These are phyloP conservation scores for Aspergillus unguis DNA, from an alignment of 2,329 filamentous ascomycete genomes.

Conservation along the genomic window DNA sequence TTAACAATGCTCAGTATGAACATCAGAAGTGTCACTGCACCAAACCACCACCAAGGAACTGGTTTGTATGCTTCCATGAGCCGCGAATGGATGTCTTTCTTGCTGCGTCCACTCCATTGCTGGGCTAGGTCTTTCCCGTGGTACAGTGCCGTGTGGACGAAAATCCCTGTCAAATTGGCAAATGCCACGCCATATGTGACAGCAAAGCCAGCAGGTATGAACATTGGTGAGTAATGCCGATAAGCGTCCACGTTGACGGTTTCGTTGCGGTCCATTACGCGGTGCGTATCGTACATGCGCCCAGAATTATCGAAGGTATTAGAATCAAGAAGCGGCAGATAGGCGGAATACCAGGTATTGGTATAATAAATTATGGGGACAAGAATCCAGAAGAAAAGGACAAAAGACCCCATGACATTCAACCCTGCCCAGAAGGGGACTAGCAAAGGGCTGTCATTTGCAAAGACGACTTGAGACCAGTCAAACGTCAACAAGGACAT, in stretches of 20 bases:
- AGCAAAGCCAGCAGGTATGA: constrained; percentile 58
- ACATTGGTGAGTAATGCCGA: constrained; percentile 63
- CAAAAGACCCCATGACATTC: constrained; percentile 46
- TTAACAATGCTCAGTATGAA: constrained; percentile 37
- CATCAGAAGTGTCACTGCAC: constrained; percentile 36
- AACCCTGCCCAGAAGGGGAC: constrained; percentile 54
- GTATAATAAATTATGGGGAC: constrained; percentile 48
- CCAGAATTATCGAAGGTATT: constrained; percentile 65
- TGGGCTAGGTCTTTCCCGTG: constrained; percentile 37
- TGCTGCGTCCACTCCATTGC: constrained; percentile 33
- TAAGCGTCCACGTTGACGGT: constrained; percentile 60
- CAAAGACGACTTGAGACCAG: constrained; percentile 70
- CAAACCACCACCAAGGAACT: constrained; percentile 50
- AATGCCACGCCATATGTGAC: constrained; percentile 61
- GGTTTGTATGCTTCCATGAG: constrained; percentile 41
- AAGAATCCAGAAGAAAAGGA: constrained; percentile 44
- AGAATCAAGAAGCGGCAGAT: constrained; percentile 60
- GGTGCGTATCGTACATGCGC: constrained; percentile 56
- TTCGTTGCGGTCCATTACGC: constrained; percentile 57
- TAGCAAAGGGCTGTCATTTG: constrained; percentile 64
- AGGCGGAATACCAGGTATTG: constrained; percentile 57
- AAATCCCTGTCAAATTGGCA: constrained; percentile 61
- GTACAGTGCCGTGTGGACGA: constrained; percentile 38
- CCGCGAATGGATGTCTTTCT: constrained; percentile 43
- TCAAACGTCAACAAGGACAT: constrained; percentile 70